Percentiles rank a stretch among this genome's conserved stretches.
phyloP scores from a whole-genome alignment of 2,329 filamentous ascomycete genomes.

The Cladophialophora psammophila region DNA sequence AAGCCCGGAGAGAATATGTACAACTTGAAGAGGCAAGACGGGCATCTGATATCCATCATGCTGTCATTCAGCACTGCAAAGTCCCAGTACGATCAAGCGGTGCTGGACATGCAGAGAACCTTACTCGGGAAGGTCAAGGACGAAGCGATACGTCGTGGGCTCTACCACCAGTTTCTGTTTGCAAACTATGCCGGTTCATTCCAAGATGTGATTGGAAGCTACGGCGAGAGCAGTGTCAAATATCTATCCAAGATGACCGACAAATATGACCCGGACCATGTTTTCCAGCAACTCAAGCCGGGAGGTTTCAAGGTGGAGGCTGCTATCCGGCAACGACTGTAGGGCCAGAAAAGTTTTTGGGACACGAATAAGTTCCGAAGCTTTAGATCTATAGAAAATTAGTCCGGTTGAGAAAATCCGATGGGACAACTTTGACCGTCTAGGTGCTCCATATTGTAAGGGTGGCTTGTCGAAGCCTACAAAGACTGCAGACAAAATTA shows the following conservation, averaged over 20 bases:
- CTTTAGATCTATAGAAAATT: background rate
- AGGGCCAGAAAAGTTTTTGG: background rate
- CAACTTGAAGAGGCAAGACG: constrained; percentile 41
- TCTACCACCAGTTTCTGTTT: constrained; percentile 37
- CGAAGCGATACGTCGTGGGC: constrained; percentile 40
- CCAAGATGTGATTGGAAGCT: constrained; percentile 37
- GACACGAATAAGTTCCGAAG: background rate
- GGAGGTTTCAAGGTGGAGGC: background rate
- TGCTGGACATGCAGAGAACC: constrained; percentile 41
- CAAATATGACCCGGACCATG: constrained; percentile 34
- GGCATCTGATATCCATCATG: constrained; percentile 41
- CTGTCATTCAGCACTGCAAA: constrained; percentile 44
- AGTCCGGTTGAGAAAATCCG: background rate
- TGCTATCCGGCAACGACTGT: background rate
- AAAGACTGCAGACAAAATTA: background rate
- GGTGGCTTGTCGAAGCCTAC: background rate
- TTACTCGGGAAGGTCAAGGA: constrained; percentile 43
- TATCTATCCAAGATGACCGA: constrained; percentile 33
- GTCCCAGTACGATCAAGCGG: constrained; percentile 43
- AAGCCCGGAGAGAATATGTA: constrained; percentile 46
- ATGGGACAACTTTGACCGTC: background rate
- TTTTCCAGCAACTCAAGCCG: constrained; percentile 38
- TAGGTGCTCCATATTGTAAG: background rate
- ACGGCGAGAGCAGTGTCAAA: constrained; percentile 36
- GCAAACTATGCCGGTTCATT: constrained; percentile 38